Evolutionary conservation across 1,139 yeast genomes (phyloP), one percentile per base, ranked within the genome.

Genomic region (Geotrichum phurueaensis): DNA sequence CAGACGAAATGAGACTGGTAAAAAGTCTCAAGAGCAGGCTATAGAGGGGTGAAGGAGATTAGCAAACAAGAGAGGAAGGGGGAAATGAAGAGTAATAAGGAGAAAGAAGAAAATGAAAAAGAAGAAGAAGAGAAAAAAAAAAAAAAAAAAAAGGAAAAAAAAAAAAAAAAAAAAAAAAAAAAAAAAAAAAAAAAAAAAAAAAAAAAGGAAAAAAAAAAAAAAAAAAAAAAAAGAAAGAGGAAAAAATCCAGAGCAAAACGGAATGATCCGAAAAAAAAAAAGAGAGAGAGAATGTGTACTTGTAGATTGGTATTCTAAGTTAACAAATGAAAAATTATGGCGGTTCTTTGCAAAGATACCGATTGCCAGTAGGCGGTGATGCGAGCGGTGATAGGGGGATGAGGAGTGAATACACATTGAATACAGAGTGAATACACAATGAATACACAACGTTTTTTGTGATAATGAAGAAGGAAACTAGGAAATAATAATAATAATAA

Each of bases 181-280:
- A 48, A 25, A 36, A 60, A 48, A 33, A 54, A 51, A 54, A 50
- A 36, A 29, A 54, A 45, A 47, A 48, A 54, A 23, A 36, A 22
- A 50, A 33, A 50, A 18, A 43, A 56, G 15, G 13, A 27, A 9
- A 45, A 36, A 27, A 50, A 36, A 23, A 54, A 43, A 23, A 31
- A 15, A 51, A 47, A 39, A 27, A n/a, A 25, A 31, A 12, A 53
- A 13, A 43, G 31, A 2, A 22, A 27, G n/a, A 29, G 29, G 29
- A 51, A 23, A 29, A 25, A 51, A 51, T n/a, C 6, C 20, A 27
- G 10, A 27, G 23, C 25, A 54, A 25, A 45, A 27, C n/a, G 12
- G 13, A 27, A 9, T 18, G 31, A 33, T 15, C 18, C 12, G n/a
- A 13, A 49, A 23, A 20, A 49, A 49, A 49, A 49, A 23, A 23